Conservation (phyloP, 2,329 filamentous ascomycete genomes). For the Aspergillus intermedius region DNA sequence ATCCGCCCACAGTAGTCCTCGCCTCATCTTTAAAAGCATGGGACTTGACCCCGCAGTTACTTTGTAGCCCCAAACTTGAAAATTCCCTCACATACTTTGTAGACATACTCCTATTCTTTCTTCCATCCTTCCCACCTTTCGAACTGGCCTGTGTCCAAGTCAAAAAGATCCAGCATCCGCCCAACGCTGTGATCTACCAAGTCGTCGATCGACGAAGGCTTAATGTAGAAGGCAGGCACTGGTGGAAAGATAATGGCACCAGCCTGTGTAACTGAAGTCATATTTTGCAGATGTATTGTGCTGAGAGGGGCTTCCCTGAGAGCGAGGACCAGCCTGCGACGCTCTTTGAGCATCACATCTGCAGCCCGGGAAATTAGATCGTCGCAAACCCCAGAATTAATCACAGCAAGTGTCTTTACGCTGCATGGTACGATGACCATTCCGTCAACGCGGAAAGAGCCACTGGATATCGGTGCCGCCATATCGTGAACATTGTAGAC, state of each 20-base stretch:
- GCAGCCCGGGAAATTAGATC: conserved; percentile 39
- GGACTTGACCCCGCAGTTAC: too few relatives aligned
- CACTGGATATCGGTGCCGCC: too few relatives aligned
- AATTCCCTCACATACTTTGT: too few relatives aligned
- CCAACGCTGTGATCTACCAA: conserved; percentile 38
- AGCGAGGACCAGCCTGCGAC: conserved; percentile 28
- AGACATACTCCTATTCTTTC: background rate
- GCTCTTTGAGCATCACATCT: conserved; percentile 40
- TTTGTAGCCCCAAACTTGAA: too few relatives aligned
- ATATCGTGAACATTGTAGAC: too few relatives aligned
- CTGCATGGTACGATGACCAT: conserved; percentile 28
- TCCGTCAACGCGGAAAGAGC: too few relatives aligned
- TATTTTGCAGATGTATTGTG: conserved; percentile 37
- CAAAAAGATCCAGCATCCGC: conserved; percentile 39
- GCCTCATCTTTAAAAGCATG: too few relatives aligned
- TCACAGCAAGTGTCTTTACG: conserved; percentile 39
- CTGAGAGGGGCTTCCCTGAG: conserved; percentile 37
- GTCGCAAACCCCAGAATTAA: conserved; percentile 33
- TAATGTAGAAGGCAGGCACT: conserved; percentile 37
- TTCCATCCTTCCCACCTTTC: conserved; percentile 2
- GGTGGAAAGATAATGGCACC: conserved; percentile 38
- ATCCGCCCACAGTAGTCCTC: too few relatives aligned
- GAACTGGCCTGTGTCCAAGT: conserved; percentile 31
- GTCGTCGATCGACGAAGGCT: conserved; percentile 30
- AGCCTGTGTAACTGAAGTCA: conserved; percentile 27